These are phyloP conservation scores for Cyberlindnera amylophila DNA, from an alignment of 805 yeast species.

Conservation along the genomic window DNA sequence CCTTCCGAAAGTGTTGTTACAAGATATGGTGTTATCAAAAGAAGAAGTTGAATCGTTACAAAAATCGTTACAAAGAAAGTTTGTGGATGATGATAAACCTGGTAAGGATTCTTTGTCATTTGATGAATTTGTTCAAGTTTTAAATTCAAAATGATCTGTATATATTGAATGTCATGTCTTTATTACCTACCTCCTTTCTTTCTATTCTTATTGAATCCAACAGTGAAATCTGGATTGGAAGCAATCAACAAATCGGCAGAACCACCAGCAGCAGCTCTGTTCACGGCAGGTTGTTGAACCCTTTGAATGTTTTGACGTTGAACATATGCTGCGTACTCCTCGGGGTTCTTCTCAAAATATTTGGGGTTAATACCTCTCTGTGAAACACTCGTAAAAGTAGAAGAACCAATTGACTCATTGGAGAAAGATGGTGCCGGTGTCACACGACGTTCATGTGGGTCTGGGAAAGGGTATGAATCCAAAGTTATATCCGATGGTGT, in stretches of 20 bases:
- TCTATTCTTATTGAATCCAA: slow-evolving; percentile 8
- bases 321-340: slow-evolving; percentile 16
- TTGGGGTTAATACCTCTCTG: slow-evolving; percentile 69
- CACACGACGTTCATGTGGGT: slow-evolving; percentile 23
- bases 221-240: slow-evolving; percentile 24
- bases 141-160: no score
- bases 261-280: background rate
- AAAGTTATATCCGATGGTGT: slow-evolving; percentile 8
- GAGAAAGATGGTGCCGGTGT: slow-evolving; percentile 32
- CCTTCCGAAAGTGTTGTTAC: slow-evolving; percentile 2
- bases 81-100: no score
- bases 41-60: background rate
- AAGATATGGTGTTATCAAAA: no score
- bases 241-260: slow-evolving; percentile 20
- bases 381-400: slow-evolving; percentile 74
- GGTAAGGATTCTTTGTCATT: no score
- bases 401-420: slow-evolving; percentile 32
- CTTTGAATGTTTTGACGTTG: slow-evolving; percentile 6
- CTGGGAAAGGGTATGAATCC: slow-evolving; percentile 21
- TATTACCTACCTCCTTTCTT: background rate
- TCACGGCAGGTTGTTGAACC: no score
- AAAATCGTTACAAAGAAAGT: background rate
- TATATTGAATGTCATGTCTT: no score
- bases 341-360: slow-evolving; percentile 34
- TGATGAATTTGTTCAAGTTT: no score